phyloP scores from a whole-genome alignment of 1,139 yeast species.

The Blastobotrys arbuscula region DNA sequence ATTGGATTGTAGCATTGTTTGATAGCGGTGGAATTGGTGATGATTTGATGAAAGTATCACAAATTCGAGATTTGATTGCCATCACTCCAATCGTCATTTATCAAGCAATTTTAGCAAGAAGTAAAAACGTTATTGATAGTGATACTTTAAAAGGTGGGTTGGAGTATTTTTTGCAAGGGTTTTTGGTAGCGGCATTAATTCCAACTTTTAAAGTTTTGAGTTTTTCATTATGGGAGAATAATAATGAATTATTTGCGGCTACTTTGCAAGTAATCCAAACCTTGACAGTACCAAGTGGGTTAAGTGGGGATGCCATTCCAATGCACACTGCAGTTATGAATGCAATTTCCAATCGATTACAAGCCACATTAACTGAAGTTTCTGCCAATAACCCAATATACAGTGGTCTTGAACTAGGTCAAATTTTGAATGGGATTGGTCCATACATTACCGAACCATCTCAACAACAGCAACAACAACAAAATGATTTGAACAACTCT shows the following conservation, averaged over 20 bases:
- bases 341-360: conserved; percentile 1
- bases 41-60: conserved; percentile 62
- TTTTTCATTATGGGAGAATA: conserved; percentile 36
- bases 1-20: conserved; percentile 78
- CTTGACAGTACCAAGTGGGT: conserved; percentile 32
- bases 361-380: conserved; percentile 9
- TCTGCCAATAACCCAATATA: background rate
- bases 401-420: conserved; percentile 1
- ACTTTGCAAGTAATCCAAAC: conserved; percentile 34
- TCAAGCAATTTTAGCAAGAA: conserved; percentile 63
- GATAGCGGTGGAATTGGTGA: conserved; percentile 87
- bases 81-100: conserved; percentile 69
- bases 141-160: conserved; percentile 52
- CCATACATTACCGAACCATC: background rate
- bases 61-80: conserved; percentile 61
- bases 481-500: background rate
- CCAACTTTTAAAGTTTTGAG: conserved; percentile 40
- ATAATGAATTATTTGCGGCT: conserved; percentile 26
- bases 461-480: background rate
- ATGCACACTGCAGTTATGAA: conserved; percentile 11
- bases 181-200: conserved; percentile 43
- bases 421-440: conserved; percentile 2
- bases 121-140: conserved; percentile 47
- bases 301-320: conserved; percentile 36
- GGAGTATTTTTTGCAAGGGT: conserved; percentile 61